Conservation (phyloP, 2,329 filamentous ascomycete species). For the Curvularia lunata region DNA sequence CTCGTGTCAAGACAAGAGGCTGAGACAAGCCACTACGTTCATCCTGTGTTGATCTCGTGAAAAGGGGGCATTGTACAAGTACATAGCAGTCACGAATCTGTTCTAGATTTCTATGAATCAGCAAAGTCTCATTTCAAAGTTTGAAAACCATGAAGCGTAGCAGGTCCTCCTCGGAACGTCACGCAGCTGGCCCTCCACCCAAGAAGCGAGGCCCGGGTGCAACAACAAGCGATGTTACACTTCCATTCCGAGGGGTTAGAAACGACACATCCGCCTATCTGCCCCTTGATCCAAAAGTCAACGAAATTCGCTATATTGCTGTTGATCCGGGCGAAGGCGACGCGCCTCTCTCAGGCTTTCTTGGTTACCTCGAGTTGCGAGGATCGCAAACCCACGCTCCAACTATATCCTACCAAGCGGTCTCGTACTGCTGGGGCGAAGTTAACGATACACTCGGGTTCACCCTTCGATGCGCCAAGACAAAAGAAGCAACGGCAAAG, state of each 20-base stretch:
- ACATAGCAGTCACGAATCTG: neutral
- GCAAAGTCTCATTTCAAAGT: neutral
- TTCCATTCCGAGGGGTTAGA: neutral
- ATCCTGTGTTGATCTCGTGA: neutral
- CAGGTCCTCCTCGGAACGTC: neutral
- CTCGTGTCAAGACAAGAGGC: neutral
- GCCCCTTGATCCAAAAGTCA: slow-evolving; percentile 1
- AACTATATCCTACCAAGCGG: neutral
- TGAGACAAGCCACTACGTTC: neutral
- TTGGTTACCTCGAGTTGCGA: neutral
- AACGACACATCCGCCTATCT: neutral
- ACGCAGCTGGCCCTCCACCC: neutral
- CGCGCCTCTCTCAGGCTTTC: neutral
- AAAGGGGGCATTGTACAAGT: neutral
- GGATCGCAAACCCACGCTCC: neutral
- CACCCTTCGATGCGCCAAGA: neutral
- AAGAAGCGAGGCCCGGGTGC: neutral
- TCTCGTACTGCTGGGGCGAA: neutral
- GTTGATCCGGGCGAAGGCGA: neutral
- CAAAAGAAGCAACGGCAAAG: neutral
- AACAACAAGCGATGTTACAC: neutral
- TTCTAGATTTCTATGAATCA: neutral
- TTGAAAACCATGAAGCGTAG: neutral
- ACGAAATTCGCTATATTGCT: neutral
- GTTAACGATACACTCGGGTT: neutral